A percentile compares a stretch with the other conserved stretches of the same genome.
These are phyloP conservation scores for Sungouiella thailandica DNA, from an alignment of 805 yeast species.

Conservation along the genomic window DNA sequence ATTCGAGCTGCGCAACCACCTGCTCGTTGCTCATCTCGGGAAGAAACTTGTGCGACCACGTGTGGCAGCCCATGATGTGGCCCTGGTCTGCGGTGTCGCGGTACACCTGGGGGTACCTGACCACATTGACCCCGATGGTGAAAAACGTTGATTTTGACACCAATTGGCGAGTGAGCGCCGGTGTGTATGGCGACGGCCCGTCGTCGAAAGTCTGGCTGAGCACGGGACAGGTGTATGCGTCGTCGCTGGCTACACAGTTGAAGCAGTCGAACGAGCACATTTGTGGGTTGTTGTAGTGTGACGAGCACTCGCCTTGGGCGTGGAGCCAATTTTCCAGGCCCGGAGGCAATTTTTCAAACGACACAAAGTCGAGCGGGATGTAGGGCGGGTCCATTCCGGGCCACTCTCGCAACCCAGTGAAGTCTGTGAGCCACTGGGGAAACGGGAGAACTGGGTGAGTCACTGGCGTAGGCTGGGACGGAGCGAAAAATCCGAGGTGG, in stretches of 20 bases:
- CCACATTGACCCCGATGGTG: constrained; percentile 77
- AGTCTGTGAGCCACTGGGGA: constrained; percentile 73
- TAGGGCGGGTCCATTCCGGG: constrained; percentile 88
- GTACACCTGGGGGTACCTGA: constrained; percentile 72
- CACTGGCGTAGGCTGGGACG: constrained; percentile 5
- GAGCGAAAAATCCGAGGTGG: constrained; percentile 3
- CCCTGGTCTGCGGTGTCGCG: constrained; percentile 51
- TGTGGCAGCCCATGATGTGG: constrained; percentile 81
- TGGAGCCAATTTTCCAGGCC: constrained; percentile 36
- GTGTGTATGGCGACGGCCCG: constrained; percentile 80
- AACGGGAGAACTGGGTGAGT: constrained; percentile 38
- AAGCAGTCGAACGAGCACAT: constrained; percentile 82
- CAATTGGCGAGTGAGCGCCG: constrained; percentile 51
- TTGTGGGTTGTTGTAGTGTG: constrained; percentile 35
- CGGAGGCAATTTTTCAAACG: constrained; percentile 47
- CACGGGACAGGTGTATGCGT: constrained; percentile 66
- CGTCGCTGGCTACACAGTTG: constrained; percentile 72
- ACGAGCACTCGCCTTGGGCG: constrained; percentile 55
- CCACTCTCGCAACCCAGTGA: constrained; percentile 76
- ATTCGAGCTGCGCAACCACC: constrained; percentile 82
- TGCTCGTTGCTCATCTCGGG: constrained; percentile 76
- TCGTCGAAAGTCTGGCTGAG: constrained; percentile 92
- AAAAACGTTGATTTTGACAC: constrained; percentile 66
- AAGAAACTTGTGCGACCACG: constrained; percentile 87
- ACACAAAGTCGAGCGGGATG: constrained; percentile 70